phyloP scores from a whole-genome alignment of 345 rosid species.

The Aquilaria malaccensis region DNA sequence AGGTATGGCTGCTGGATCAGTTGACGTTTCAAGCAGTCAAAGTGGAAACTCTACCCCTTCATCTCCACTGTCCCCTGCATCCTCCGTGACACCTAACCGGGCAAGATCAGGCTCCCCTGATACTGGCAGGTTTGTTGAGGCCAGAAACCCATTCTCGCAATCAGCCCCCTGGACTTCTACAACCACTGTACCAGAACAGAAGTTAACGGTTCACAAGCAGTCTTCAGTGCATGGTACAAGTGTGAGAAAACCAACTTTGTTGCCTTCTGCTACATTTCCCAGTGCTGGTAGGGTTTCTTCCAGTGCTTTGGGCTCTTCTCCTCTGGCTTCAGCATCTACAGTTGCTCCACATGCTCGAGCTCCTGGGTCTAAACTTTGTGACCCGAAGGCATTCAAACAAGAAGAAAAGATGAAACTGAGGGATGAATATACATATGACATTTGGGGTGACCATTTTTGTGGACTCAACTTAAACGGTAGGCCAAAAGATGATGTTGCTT shows the following conservation, averaged over 20 bases:
- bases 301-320: conserved; percentile 22
- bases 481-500: conserved; percentile 31
- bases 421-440: conserved; percentile 53
- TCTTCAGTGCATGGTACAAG: conserved; percentile 15
- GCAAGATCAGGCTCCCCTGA: conserved; percentile 29
- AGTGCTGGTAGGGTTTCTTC: conserved; percentile 19
- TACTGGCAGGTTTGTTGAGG: conserved; percentile 15
- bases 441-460: conserved; percentile 85
- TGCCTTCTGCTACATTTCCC: conserved; percentile 47
- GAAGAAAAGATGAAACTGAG: conserved; percentile 22
- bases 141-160: conserved; percentile 27
- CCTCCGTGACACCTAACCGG: conserved; percentile 23
- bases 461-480: conserved; percentile 34
- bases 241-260: conserved; percentile 26
- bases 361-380: conserved; percentile 44
- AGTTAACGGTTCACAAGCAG: conserved; percentile 17
- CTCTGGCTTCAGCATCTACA: conserved; percentile 32
- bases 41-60: conserved; percentile 93
- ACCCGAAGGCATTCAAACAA: conserved; percentile 21
- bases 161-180: conserved; percentile 12
- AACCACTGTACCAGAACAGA: neutral
- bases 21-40: conserved; percentile 82
- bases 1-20: conserved; percentile 31
- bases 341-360: conserved; percentile 70
- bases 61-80: conserved; percentile 63